A percentile compares a stretch with the other conserved stretches of the same genome.
Conservation (phyloP, 306 rosid genomes). For the Cotoneaster glaucophyllus region DNA sequence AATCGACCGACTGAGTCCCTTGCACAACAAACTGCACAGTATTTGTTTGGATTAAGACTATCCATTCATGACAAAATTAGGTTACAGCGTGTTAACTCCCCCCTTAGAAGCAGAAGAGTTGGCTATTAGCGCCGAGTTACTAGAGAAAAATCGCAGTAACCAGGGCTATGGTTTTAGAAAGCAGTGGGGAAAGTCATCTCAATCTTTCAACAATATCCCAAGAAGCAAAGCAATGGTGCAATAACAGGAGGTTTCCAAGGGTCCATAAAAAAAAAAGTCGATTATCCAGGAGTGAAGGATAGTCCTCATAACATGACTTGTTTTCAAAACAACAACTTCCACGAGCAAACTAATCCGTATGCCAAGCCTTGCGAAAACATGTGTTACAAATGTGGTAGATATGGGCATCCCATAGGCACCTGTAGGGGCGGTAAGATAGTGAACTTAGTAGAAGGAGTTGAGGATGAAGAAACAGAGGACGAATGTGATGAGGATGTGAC, state of each 20-base stretch:
- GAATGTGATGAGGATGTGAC: too few species aligned
- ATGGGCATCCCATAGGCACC: background rate
- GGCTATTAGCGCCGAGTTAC: background rate
- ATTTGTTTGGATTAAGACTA: background rate
- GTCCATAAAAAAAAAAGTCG: too few species aligned
- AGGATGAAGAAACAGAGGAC: too few species aligned
- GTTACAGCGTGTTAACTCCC: background rate
- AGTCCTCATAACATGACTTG: background rate
- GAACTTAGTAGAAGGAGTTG: too few species aligned
- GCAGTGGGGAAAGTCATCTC: background rate
- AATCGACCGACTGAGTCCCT: background rate
- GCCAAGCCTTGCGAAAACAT: background rate
- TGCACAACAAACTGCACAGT: too few species aligned
- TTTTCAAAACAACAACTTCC: background rate
- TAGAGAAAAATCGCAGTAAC: background rate
- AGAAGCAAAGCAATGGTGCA: too few species aligned
- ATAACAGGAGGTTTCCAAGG: too few species aligned
- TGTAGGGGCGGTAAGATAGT: background rate
- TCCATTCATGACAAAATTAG: background rate
- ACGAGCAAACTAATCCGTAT: background rate
- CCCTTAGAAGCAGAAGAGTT: background rate
- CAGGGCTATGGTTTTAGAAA: background rate
- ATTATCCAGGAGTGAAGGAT: background rate
- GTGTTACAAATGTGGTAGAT: background rate
- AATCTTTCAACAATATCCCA: background rate